A percentile compares a stretch with the other conserved stretches of the same genome.
phyloP scores from a whole-genome alignment of 108 stramenopile genomes.

The Nitzschia sp. region DNA sequence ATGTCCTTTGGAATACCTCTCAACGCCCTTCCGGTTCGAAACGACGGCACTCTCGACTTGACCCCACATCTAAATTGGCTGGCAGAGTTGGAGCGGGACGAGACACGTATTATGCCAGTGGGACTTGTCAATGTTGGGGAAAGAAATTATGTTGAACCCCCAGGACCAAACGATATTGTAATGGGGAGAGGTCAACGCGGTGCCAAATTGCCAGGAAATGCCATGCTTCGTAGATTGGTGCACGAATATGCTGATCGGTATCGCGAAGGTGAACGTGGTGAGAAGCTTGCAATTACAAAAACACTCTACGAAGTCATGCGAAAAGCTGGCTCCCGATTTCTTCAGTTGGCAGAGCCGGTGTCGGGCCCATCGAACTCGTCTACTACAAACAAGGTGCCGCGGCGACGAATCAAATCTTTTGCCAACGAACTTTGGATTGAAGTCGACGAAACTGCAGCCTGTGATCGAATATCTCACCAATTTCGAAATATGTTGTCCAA shows the following conservation, averaged over 20 bases:
- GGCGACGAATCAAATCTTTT: neutral
- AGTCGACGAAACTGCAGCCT: neutral
- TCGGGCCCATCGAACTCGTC: too few species aligned
- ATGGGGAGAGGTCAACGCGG: conserved; percentile 2
- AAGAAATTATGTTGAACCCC: neutral
- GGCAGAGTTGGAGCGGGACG: neutral
- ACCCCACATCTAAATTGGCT: neutral
- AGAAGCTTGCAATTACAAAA: neutral
- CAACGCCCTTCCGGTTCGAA: neutral
- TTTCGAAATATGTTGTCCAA: conserved; percentile 17
- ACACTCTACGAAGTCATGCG: neutral
- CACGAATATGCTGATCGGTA: neutral
- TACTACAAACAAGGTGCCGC: neutral
- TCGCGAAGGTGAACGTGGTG: neutral
- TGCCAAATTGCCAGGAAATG: conserved; percentile 3
- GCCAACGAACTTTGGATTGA: too few species aligned
- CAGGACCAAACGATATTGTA: conserved; percentile 6
- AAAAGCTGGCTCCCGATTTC: neutral
- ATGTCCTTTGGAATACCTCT: conserved; percentile 18
- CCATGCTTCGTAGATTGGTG: neutral
- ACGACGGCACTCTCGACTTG: neutral
- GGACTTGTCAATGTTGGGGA: neutral
- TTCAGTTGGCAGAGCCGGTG: neutral
- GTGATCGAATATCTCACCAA: neutral
- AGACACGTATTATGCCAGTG: neutral